These are phyloP conservation scores for Mixia osmundae DNA, from an alignment of 1,284 basidiomycete species.

Conservation along the genomic window DNA sequence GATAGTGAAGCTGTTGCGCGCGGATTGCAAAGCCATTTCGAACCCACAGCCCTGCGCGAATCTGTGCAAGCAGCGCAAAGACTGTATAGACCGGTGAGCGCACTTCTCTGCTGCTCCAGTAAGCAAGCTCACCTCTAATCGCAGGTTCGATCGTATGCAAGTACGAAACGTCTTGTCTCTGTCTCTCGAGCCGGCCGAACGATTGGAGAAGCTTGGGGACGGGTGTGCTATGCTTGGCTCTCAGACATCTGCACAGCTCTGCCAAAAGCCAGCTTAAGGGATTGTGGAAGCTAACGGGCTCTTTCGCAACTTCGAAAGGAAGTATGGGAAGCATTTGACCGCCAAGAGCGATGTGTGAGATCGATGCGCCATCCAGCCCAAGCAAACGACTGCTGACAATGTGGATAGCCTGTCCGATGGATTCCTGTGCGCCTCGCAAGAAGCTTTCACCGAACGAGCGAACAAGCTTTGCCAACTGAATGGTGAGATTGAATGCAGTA, in stretches of 20 bases:
- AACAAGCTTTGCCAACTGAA: conserved; percentile 63
- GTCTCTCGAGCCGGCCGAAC: not conserved
- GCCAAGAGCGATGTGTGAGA: too few species aligned
- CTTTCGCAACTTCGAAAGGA: conserved; percentile 48
- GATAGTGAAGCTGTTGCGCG: conserved; percentile 87
- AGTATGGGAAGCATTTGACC: too few species aligned
- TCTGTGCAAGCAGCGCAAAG: conserved; percentile 72
- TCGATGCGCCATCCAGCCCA: too few species aligned
- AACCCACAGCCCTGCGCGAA: conserved; percentile 87
- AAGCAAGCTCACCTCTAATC: conserved; percentile 3
- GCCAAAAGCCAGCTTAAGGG: conserved; percentile 78
- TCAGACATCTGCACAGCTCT: conserved; percentile 44
- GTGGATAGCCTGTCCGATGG: conserved; percentile 9
- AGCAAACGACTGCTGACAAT: too few species aligned
- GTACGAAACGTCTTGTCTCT: not conserved
- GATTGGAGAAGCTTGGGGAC: too few species aligned
- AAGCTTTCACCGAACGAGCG: conserved; percentile 69
- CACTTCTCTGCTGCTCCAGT: conserved; percentile 10
- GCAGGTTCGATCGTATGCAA: conserved; percentile 2
- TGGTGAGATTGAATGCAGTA: conserved; percentile 71
- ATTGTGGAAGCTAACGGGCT: conserved; percentile 81
- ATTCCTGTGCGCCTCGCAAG: too few species aligned
- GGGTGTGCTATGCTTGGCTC: too few species aligned
- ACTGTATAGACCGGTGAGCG: conserved; percentile 30
- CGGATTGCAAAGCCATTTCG: conserved; percentile 90